These are phyloP conservation scores for Kodamaea neixiangensis DNA, from an alignment of 805 yeast genomes.

Conservation along the genomic window DNA sequence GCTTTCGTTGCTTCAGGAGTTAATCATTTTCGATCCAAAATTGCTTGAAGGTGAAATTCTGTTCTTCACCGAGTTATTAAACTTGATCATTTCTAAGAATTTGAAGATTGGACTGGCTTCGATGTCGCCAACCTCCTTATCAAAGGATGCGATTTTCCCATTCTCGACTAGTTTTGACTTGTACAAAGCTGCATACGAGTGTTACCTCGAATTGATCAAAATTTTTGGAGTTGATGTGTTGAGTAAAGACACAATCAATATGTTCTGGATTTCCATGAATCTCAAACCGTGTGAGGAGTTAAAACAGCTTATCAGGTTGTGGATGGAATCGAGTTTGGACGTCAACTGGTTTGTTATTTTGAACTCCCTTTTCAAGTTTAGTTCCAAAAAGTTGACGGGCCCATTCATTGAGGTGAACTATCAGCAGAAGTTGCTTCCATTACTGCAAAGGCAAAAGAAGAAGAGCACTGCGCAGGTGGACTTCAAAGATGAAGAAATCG, in stretches of 20 bases:
- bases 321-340: constrained; percentile 57
- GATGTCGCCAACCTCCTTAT: constrained; percentile 40
- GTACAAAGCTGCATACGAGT: constrained; percentile 49
- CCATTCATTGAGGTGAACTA: constrained; percentile 40
- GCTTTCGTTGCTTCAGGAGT: constrained; percentile 34
- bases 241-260: constrained; percentile 46
- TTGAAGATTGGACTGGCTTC: constrained; percentile 37
- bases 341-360: constrained; percentile 61
- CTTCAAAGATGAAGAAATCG: constrained; percentile 44
- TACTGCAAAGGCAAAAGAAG: constrained; percentile 44
- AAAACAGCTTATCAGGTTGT: constrained; percentile 49
- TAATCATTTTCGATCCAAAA: constrained; percentile 39
- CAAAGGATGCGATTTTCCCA: constrained; percentile 45
- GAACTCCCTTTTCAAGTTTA: constrained; percentile 42
- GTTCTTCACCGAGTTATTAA: constrained; percentile 30
- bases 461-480: constrained; percentile 24
- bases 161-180: constrained; percentile 43
- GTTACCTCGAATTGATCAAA: constrained; percentile 61
- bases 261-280: constrained; percentile 62
- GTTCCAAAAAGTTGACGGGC: constrained; percentile 41
- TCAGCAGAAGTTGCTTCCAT: constrained; percentile 43
- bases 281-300: constrained; percentile 49
- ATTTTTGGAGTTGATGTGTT: constrained; percentile 49
- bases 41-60: constrained; percentile 34
- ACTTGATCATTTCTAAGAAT: constrained; percentile 34